A percentile compares a stretch with the other conserved stretches of the same genome.
Evolutionary conservation across 257 asterid genomes (phyloP).

Genomic region (Vinca minor): DNA sequence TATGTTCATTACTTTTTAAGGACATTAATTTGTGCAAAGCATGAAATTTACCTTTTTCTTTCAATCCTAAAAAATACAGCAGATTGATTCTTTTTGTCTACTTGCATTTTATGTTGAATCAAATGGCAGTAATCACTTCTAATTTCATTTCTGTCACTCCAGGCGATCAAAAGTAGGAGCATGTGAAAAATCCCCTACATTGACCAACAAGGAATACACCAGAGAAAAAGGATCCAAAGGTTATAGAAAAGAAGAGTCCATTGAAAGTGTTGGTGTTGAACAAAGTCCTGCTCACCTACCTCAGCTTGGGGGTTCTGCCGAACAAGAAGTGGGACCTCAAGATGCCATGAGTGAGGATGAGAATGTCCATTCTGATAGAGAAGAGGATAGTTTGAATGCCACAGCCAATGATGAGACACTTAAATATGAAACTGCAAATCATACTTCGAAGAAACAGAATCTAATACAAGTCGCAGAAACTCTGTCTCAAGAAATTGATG

Average conservation of each 20-base stretch:
- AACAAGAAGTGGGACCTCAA: slow-evolving; percentile 34
- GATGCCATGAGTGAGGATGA: slow-evolving; percentile 32
- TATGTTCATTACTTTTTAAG: neutral
- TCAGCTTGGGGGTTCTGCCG: slow-evolving; percentile 39
- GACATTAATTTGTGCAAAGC: neutral
- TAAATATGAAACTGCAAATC: slow-evolving; percentile 31
- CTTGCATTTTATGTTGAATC: neutral
- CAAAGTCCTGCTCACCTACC: slow-evolving; percentile 43
- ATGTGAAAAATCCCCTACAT: slow-evolving; percentile 33
- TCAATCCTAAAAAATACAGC: neutral
- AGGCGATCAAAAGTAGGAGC: slow-evolving; percentile 46
- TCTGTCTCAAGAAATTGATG: slow-evolving; percentile 50
- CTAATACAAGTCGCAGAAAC: slow-evolving; percentile 30
- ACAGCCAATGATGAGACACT: slow-evolving; percentile 21
- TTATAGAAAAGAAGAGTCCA: slow-evolving; percentile 34
- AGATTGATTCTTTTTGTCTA: neutral
- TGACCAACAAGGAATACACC: slow-evolving; percentile 24
- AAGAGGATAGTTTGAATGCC: slow-evolving; percentile 33
- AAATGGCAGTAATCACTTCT: neutral
- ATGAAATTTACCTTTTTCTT: too few species aligned
- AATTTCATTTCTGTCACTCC: slow-evolving; percentile 1
- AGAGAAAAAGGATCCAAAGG: slow-evolving; percentile 30
- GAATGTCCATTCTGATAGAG: slow-evolving; percentile 36
- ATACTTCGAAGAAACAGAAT: slow-evolving; percentile 34
- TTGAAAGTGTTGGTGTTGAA: slow-evolving; percentile 36